phyloP scores from a whole-genome alignment of 352 stramenopile genomes.

The Phytophthora niederhauseri region DNA sequence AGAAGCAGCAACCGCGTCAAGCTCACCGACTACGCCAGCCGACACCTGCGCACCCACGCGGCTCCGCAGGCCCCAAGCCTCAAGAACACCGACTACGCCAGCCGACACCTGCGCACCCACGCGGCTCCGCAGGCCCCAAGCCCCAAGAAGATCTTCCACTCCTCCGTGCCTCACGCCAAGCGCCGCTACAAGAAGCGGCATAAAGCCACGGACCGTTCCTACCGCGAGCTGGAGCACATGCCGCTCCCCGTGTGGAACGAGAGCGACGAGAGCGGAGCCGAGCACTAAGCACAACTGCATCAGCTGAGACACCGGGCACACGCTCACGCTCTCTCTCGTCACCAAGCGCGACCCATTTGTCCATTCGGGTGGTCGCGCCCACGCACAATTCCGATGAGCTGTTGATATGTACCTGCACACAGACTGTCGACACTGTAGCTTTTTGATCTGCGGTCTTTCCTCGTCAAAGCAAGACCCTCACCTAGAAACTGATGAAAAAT shows the following conservation, averaged over 20 bases:
- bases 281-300: slow-evolving; percentile 14
- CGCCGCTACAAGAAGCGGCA: slow-evolving; percentile 67
- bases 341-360: slow-evolving; percentile 17
- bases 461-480: slow-evolving; percentile 5
- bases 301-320: slow-evolving; percentile 3
- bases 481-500: slow-evolving; percentile 39
- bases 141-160: slow-evolving; percentile 70
- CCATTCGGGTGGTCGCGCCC: neutral
- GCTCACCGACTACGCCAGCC: slow-evolving; percentile 31
- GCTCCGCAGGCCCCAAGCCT: slow-evolving; percentile 53
- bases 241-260: slow-evolving; percentile 56
- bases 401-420: slow-evolving; percentile 11
- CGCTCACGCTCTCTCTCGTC: neutral
- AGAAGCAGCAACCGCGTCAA: slow-evolving; percentile 20
- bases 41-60: slow-evolving; percentile 54
- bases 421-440: slow-evolving; percentile 22
- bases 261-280: slow-evolving; percentile 40
- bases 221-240: slow-evolving; percentile 70
- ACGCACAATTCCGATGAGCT: slow-evolving; percentile 6
- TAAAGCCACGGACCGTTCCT: slow-evolving; percentile 52
- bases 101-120: slow-evolving; percentile 56
- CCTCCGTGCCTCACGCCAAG: slow-evolving; percentile 30
- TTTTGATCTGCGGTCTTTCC: slow-evolving; percentile 7
- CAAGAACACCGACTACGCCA: slow-evolving; percentile 42
- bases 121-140: slow-evolving; percentile 50